Base-by-base conservation (phyloP, 2,329 filamentous ascomycete genomes). In the Colletotrichum coccodes region DNA sequence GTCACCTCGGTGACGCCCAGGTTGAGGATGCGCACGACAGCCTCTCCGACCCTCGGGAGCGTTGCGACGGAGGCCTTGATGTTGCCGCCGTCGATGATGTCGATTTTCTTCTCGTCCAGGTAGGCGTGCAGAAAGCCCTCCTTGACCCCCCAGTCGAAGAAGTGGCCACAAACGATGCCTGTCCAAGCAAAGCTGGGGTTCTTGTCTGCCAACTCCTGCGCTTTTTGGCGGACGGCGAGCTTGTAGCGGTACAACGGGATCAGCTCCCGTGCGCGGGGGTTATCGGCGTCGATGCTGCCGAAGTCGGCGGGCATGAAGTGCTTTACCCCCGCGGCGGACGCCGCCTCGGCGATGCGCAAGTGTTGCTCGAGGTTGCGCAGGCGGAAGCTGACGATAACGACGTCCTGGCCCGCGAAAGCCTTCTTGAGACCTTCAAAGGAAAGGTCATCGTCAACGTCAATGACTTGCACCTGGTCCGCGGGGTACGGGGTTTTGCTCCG, bases 271-370 rank as follows among this genome's bases (percentile, higher is more conserved):
- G 79, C 79, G 21, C 74, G 72, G 57, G 68, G 40, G 67, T 75
- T 78, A 61, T 74, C 75, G 46, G 79, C 76, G 70, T 82, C 80
- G 49, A 78, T 79, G 74, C 79, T 81, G 59, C 81, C 81, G 65
- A 78, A 83, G 73, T 83, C 80, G 65, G 81, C 79, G 28, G 80
- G 80, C 67, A 83, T 77, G 61, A 81, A 76, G 53, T 80, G 77
- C 70, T 70, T 71, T 11, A 82, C 80, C 21, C 77, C 78, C 0
- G 77, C 78, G 0, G 76, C 76, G 7, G 75, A 77, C 1, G 80
- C 80, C 8, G 80, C 81, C 46, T 79, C 73, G 34, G 77, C 79
- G 53, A 82, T 76, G 40, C 75, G 75, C 49, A 82, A 66, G 70
- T 82, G 80, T 60, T 75, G 72, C 3, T 69, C 67, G 6, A 73